Conservation (phyloP, 148 eudicot genomes). For the Linanthus parryae region DNA sequence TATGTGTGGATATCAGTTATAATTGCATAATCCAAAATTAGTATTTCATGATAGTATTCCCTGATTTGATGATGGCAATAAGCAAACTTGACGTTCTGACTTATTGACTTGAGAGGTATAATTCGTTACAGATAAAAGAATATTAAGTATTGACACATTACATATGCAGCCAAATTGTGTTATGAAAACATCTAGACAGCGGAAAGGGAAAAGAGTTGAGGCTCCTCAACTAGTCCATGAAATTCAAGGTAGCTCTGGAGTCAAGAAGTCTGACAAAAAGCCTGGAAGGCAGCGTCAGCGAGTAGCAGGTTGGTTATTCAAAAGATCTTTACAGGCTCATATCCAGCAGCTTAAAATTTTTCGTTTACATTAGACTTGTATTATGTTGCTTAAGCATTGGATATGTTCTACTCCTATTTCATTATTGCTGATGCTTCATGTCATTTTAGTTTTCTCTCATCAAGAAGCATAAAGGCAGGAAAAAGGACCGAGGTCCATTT, state of each 20-base stretch:
- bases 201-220: slow-evolving; percentile 21
- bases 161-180: slow-evolving; percentile 15
- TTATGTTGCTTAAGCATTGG: background rate
- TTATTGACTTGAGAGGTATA: too few relatives aligned
- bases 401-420: too few relatives aligned
- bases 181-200: slow-evolving; percentile 31
- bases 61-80: too few relatives aligned
- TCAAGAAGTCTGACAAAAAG: slow-evolving; percentile 24
- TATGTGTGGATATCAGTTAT: too few relatives aligned
- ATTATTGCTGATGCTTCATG: too few relatives aligned
- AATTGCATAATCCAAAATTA: too few relatives aligned
- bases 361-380: background rate
- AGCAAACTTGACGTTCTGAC: too few relatives aligned
- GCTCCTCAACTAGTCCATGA: slow-evolving; percentile 14
- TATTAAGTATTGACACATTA: too few relatives aligned
- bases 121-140: too few relatives aligned
- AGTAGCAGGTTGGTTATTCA: slow-evolving; percentile 16
- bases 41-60: too few relatives aligned
- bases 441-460: too few relatives aligned
- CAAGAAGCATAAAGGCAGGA: background rate
- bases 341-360: background rate
- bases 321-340: background rate
- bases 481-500: background rate
- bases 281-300: slow-evolving; percentile 11
- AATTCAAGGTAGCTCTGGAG: slow-evolving; percentile 5